Evolutionary conservation across 495 filamentous ascomycete genomes (phyloP).

Genomic region (Neurospora sp.): DNA sequence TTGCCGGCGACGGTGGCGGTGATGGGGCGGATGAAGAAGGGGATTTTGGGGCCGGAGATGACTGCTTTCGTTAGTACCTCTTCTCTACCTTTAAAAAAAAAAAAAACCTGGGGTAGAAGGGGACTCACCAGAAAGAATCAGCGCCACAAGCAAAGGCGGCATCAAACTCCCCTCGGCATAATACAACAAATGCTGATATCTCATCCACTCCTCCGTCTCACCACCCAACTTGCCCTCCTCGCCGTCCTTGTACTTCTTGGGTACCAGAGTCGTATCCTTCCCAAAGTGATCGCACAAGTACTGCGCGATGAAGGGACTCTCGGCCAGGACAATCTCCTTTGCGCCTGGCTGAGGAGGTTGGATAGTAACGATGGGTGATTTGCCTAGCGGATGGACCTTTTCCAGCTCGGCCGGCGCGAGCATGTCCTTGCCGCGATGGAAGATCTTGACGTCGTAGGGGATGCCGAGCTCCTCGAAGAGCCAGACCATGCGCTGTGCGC

Average conservation of each 20-base stretch:
- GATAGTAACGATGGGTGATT: slow-evolving; percentile 64
- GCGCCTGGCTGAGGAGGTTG: slow-evolving; percentile 19
- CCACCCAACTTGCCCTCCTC: slow-evolving; percentile 47
- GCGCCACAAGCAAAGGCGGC: slow-evolving; percentile 7
- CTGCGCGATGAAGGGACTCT: slow-evolving; percentile 69
- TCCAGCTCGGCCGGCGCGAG: slow-evolving; percentile 64
- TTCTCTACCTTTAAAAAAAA: background rate
- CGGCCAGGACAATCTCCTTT: slow-evolving; percentile 56
- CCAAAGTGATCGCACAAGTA: slow-evolving; percentile 69
- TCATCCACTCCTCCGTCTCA: slow-evolving; percentile 67
- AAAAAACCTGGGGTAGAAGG: background rate
- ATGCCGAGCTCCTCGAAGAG: slow-evolving; percentile 78
- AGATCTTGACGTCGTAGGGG: slow-evolving; percentile 65
- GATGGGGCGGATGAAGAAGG: slow-evolving; percentile 81
- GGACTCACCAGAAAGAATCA: slow-evolving; percentile 13
- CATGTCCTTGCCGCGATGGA: slow-evolving; percentile 47
- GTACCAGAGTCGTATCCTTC: slow-evolving; percentile 38
- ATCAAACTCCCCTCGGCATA: slow-evolving; percentile 54
- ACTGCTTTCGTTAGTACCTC: background rate
- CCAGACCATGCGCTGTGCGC: slow-evolving; percentile 80
- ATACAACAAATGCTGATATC: slow-evolving; percentile 71
- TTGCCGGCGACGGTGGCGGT: slow-evolving; percentile 52
- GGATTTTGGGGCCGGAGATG: slow-evolving; percentile 53
- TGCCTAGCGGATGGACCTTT: slow-evolving; percentile 74
- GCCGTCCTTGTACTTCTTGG: slow-evolving; percentile 49